phyloP scores from a whole-genome alignment of 2,329 filamentous ascomycete species.

The Trichoderma simmonsii region DNA sequence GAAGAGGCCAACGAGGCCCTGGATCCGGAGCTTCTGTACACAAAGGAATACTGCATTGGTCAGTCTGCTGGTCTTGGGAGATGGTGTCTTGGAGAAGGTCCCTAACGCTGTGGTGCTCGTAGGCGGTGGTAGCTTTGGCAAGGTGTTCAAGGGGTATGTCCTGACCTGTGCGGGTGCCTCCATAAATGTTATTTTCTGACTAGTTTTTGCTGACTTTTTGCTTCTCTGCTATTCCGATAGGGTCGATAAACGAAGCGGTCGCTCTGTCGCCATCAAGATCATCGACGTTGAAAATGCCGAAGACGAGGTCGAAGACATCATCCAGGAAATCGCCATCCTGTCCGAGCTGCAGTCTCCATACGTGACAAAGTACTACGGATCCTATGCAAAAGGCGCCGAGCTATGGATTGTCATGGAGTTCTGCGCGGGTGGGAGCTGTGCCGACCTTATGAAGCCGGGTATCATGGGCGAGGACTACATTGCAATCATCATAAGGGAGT shows the following conservation, averaged over 20 bases:
- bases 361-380: constrained; percentile 97
- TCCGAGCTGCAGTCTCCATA: constrained; percentile 94
- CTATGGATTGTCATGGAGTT: constrained; percentile 99
- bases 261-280: constrained; percentile 95
- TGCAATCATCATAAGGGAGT: constrained; percentile 86
- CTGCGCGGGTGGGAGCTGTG: constrained; percentile 93
- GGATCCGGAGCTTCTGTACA: constrained; percentile 89
- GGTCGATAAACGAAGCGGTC: constrained; percentile 88
- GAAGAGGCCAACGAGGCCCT: constrained; percentile 50
- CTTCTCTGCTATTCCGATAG: constrained; percentile 40
- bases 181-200: not conserved
- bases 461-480: constrained; percentile 93
- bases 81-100: constrained; percentile 5
- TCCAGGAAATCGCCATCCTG: constrained; percentile 96
- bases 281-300: constrained; percentile 99
- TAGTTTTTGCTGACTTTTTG: not conserved
- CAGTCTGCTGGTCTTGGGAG: constrained; percentile 29
- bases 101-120: constrained; percentile 21
- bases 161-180: not conserved
- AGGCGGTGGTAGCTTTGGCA: constrained; percentile 97
- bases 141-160: constrained; percentile 91
- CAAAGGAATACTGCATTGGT: constrained; percentile 89
- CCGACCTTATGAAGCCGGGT: constrained; percentile 92
- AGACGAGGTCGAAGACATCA: constrained; percentile 98
- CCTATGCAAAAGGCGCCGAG: constrained; percentile 91